Percentiles rank a stretch among this genome's conserved stretches.
Conservation (phyloP, 2,329 filamentous ascomycete species). For the Aurifilum marmelostoma region DNA sequence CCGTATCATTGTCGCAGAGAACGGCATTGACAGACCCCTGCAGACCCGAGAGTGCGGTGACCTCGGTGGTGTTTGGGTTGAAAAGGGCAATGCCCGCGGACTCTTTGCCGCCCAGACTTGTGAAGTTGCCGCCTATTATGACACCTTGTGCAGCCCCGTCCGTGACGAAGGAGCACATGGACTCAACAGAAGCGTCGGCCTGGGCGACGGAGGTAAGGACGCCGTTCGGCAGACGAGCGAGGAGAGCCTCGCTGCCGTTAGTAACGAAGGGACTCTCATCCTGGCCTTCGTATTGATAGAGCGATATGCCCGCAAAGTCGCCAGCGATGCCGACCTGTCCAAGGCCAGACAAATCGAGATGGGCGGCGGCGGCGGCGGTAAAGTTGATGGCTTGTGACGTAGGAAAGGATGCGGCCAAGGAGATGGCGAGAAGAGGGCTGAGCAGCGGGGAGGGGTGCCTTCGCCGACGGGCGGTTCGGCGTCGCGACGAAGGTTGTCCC, state of each 20-base stretch:
- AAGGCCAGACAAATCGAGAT: conserved; percentile 77
- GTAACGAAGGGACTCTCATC: conserved; percentile 66
- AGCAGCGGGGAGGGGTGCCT: conserved; percentile 31
- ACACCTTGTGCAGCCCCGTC: conserved; percentile 73
- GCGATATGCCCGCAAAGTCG: conserved; percentile 87
- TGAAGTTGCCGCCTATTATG: conserved; percentile 93
- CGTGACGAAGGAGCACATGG: conserved; percentile 81
- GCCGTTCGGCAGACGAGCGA: conserved; percentile 84
- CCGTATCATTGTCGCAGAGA: conserved; percentile 76
- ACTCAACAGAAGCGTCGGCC: conserved; percentile 81
- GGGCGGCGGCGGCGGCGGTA: conserved; percentile 64
- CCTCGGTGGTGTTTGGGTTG: conserved; percentile 69
- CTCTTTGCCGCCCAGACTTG: conserved; percentile 76
- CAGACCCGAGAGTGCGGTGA: conserved; percentile 79
- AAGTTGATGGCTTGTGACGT: conserved; percentile 58
- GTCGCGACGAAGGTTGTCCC: conserved; percentile 51
- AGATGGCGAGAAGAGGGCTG: conserved; percentile 36
- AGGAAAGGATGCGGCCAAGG: conserved; percentile 45
- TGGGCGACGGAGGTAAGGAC: conserved; percentile 73
- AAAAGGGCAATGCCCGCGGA: conserved; percentile 82
- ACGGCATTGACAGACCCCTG: conserved; percentile 81
- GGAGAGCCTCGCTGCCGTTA: conserved; percentile 81
- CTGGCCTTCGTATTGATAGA: conserved; percentile 86
- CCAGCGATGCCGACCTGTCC: conserved; percentile 85
- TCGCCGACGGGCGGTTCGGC: conserved; percentile 44